Percentiles rank a stretch among this genome's conserved stretches.
phyloP scores from a whole-genome alignment of 768 basidiomycete species.

The Trametes cinnabarina region DNA sequence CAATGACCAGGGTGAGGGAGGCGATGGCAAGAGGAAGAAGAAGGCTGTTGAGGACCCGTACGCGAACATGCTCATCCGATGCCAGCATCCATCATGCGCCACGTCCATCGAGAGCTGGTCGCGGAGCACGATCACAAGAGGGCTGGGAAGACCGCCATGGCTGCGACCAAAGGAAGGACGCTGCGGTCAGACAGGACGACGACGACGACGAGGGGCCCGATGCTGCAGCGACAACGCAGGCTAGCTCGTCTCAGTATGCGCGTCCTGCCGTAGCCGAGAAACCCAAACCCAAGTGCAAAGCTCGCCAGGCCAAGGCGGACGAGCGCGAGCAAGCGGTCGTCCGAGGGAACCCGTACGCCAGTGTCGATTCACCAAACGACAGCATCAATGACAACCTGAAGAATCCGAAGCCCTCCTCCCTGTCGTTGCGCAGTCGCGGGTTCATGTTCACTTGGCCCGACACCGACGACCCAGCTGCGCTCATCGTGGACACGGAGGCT shows the following conservation, averaged over 20 bases:
- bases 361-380: neutral
- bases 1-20: neutral
- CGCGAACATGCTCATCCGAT: neutral
- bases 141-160: neutral
- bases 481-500: constrained; percentile 11
- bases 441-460: constrained; percentile 29
- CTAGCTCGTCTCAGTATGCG: too few relatives aligned
- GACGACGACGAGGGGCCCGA: too few relatives aligned
- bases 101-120: neutral
- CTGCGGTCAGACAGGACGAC: too few relatives aligned
- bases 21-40: constrained; percentile 6
- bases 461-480: constrained; percentile 23
- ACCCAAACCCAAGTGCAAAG: too few relatives aligned
- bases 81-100: neutral
- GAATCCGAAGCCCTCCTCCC: constrained; percentile 1
- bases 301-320: neutral
- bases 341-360: neutral
- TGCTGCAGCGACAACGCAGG: too few relatives aligned
- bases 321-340: neutral
- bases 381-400: neutral
- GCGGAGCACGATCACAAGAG: neutral
- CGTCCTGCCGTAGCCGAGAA: too few relatives aligned
- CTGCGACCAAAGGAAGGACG: neutral
- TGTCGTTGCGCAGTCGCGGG: constrained; percentile 11
- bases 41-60: constrained; percentile 5